phyloP scores from a whole-genome alignment of 2,329 filamentous ascomycete species.

The Epichloe baconii region DNA sequence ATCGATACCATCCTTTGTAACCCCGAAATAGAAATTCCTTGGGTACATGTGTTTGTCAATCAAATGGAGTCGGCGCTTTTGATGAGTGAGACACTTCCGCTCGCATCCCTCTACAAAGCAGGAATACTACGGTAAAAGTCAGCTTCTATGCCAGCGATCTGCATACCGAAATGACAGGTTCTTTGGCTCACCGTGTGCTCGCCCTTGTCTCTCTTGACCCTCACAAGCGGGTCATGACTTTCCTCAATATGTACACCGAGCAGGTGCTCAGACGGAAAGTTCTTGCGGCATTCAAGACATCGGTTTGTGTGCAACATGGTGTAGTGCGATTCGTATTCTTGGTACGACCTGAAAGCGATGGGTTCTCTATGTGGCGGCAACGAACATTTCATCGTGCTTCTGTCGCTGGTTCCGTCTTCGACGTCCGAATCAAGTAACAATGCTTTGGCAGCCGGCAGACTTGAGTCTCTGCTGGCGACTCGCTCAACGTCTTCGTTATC shows the following conservation, averaged over 20 bases:
- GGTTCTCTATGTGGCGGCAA: conserved; percentile 66
- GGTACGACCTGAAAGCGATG: conserved; percentile 58
- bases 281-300: conserved; percentile 78
- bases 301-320: conserved; percentile 67
- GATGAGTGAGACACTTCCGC: conserved; percentile 65
- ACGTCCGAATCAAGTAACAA: conserved; percentile 41
- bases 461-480: conserved; percentile 6
- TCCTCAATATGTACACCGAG: conserved; percentile 80
- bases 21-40: conserved; percentile 72
- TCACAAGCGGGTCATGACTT: conserved; percentile 71
- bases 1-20: conserved; percentile 85
- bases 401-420: conserved; percentile 19
- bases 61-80: conserved; percentile 76
- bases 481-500: conserved; percentile 6
- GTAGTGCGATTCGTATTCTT: conserved; percentile 83
- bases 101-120: conserved; percentile 89
- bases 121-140: conserved; percentile 43
- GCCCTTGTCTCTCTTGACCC: conserved; percentile 59
- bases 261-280: conserved; percentile 75
- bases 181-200: conserved; percentile 64
- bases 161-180: background rate
- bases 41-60: conserved; percentile 94
- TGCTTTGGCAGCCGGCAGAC: conserved; percentile 36
- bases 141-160: background rate
- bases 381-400: conserved; percentile 58